Evolutionary conservation across 768 basidiomycete genomes (phyloP), one percentile per base, ranked within the genome.

Genomic region (Podaxis sp.): DNA sequence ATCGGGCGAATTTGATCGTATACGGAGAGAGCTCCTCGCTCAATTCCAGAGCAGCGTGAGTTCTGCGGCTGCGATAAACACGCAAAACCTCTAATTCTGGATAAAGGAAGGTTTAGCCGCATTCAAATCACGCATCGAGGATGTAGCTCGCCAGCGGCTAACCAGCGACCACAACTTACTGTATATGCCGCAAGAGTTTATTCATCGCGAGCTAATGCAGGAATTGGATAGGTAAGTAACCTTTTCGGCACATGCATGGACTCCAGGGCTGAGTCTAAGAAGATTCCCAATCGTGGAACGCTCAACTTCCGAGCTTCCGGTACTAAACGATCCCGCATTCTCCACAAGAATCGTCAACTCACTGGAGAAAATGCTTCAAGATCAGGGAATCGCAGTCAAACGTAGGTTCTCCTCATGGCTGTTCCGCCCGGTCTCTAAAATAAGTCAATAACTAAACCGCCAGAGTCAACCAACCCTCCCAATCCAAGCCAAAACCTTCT

Each of bases 1-100:
- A 67, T 89, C 88, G 11, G 90, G 89, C 29, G 88, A 91, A 74
- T 91, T 90, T 66, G 89, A 91, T 66, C 83, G 86, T 24, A 70
- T 91, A 64, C 81, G 90, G 54, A 82, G 83, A 55, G 85, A 91
- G 72, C 75, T 92, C 24, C 71, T 91, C 40, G 68, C 78, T 5
- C 77, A 86, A 67, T 89, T 90, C 71, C 82, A 85, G 66, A 79
- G 76, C 66, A 55, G 47, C 7, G 61, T 62, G 25, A 55, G 61
- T 62, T 58, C 27, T 52, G n/a, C 33, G 25, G 47, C 38, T 54
- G 43, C 52, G 15, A 40, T 37, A 37, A 25, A 29, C 4, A 29
- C 9, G 25, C 51, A 24, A 36, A 40, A 17, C 55, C 40, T 40
- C 38, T 57, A 41, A 65, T 49, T 13, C 29, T 29, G 22, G 24